Evolutionary conservation across 1,139 yeast species (phyloP).

Genomic region (Taphrina communis): DNA sequence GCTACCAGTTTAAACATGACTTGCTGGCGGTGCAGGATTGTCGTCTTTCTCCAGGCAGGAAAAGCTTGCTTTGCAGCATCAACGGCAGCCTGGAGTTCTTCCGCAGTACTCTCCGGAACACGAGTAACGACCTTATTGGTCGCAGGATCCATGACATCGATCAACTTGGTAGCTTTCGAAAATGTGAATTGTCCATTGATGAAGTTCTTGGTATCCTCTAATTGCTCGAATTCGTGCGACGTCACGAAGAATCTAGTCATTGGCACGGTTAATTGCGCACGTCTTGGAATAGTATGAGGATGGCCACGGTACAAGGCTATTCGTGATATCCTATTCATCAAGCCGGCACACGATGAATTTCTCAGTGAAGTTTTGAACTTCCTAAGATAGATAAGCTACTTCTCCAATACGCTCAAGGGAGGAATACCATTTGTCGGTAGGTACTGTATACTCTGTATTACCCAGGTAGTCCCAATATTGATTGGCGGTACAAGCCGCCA

Average conservation of each 20-base stretch:
- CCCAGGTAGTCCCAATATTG: no score
- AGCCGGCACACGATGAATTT: neutral
- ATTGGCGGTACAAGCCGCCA: conserved; percentile 3
- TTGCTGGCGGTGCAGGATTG: conserved; percentile 74
- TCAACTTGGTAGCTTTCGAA: conserved; percentile 62
- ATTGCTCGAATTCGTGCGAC: conserved; percentile 18
- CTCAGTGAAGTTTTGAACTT: no score
- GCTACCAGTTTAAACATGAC: conserved; percentile 74
- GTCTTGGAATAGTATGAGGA: neutral
- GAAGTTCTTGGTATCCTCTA: conserved; percentile 39
- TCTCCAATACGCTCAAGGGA: neutral
- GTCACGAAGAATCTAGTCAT: neutral
- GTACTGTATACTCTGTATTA: no score
- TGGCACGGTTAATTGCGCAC: neutral
- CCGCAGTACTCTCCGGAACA: conserved; percentile 75
- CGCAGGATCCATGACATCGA: conserved; percentile 74
- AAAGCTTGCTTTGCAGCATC: conserved; percentile 69
- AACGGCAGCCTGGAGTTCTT: conserved; percentile 71
- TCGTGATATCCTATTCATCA: neutral
- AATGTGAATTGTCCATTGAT: conserved; percentile 26
- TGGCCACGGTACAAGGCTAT: neutral
- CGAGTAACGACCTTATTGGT: conserved; percentile 69
- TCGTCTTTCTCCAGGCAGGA: conserved; percentile 63
- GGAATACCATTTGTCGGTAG: neutral
- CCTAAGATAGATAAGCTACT: no score